phyloP scores from a whole-genome alignment of 1,284 basidiomycete species.

The Peniophora sp. region DNA sequence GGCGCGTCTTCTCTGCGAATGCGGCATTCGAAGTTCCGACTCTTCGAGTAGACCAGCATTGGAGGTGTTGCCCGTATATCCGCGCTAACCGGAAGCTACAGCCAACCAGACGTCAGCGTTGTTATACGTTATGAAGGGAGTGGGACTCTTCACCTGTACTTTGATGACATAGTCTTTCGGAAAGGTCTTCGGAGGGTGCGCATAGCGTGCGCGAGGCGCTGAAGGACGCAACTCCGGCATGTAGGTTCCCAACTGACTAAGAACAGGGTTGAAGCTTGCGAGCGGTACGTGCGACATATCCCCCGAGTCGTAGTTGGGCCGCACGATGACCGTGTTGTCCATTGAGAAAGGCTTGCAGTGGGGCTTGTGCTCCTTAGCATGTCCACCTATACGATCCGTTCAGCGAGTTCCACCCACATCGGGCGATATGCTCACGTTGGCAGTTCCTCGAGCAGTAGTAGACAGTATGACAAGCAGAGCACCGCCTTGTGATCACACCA shows the following conservation, averaged over 20 bases:
- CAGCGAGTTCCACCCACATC: background rate
- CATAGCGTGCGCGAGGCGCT: constrained; percentile 15
- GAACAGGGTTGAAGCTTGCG: constrained; percentile 23
- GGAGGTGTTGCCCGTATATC: constrained; percentile 2
- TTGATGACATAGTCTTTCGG: constrained; percentile 44
- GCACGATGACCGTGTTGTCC: constrained; percentile 35
- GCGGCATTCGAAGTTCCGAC: constrained; percentile 39
- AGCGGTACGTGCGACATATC: constrained; percentile 26
- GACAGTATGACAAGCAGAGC: constrained; percentile 15
- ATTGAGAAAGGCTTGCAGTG: constrained; percentile 35
- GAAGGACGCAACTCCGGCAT: constrained; percentile 17
- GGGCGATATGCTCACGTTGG: constrained; percentile 32
- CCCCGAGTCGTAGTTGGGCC: constrained; percentile 28
- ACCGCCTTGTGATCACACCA: constrained; percentile 31
- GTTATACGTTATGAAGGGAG: too few relatives aligned
- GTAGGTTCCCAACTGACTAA: too few relatives aligned
- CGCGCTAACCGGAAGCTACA: too few relatives aligned
- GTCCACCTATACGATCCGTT: constrained; percentile 21
- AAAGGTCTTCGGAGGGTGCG: constrained; percentile 18
- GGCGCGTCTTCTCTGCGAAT: constrained; percentile 27
- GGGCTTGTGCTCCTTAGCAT: constrained; percentile 43
- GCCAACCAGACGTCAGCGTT: too few relatives aligned
- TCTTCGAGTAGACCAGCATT: constrained; percentile 45
- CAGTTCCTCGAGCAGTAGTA: constrained; percentile 31
- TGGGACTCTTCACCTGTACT: constrained; percentile 29